These are phyloP conservation scores for Scenedesmus sp. DNA, from an alignment of 163 green algal genomes.

Conservation along the genomic window DNA sequence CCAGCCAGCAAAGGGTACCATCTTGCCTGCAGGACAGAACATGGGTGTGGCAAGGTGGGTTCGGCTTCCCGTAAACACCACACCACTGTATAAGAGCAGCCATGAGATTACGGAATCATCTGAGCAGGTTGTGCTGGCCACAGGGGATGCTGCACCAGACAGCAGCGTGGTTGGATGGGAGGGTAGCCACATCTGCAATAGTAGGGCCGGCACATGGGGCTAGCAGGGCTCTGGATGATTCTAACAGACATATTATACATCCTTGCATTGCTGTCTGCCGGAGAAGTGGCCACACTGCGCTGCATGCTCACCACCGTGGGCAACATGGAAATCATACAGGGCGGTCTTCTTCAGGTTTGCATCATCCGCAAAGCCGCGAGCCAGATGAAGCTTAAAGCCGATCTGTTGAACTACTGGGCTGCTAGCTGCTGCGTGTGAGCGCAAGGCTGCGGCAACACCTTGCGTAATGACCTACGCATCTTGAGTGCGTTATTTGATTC, in stretches of 20 bases:
- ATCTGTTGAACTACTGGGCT: conserved; percentile 24
- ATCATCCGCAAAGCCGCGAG: conserved; percentile 64
- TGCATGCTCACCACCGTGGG: conserved; percentile 82
- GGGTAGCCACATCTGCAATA: neutral
- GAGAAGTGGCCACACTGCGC: neutral
- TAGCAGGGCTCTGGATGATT: neutral
- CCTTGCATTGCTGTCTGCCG: neutral
- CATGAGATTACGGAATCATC: too few species aligned
- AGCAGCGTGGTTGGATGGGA: neutral
- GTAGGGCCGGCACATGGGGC: neutral
- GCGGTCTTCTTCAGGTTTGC: conserved; percentile 92
- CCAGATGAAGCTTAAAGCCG: neutral
- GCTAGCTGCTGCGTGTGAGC: conserved; percentile 12
- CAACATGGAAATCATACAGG: conserved; percentile 97
- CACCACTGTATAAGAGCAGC: too few species aligned
- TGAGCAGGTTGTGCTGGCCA: neutral
- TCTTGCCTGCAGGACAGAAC: conserved; percentile 85
- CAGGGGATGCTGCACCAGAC: neutral
- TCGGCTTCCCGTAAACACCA: too few species aligned
- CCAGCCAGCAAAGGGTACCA: conserved; percentile 99
- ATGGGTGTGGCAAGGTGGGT: too few species aligned
- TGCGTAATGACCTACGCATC: conserved; percentile 39
- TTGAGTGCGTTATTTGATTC: neutral
- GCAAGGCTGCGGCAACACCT: conserved; percentile 39
- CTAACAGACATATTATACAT: neutral